A percentile compares a stretch with the other conserved stretches of the same genome.
Conservation (phyloP, 2,329 filamentous ascomycete species). For the Penicillium polonicum region DNA sequence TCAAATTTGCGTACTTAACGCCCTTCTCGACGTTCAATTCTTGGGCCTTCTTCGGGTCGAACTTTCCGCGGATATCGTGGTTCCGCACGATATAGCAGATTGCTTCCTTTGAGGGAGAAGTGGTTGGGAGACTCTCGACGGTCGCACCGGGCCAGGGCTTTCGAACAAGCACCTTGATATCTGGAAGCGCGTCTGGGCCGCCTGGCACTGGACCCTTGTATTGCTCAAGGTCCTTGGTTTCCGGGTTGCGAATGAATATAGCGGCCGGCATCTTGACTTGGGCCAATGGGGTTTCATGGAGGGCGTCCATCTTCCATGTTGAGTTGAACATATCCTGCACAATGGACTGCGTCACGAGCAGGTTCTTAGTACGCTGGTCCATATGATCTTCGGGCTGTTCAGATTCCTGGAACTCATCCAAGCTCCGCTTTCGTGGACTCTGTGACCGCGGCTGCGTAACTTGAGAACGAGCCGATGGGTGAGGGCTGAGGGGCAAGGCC, state of each 20-base stretch:
- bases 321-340: constrained; percentile 79
- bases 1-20: constrained; percentile 59
- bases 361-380: constrained; percentile 39
- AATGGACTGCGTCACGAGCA: constrained; percentile 58
- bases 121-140: constrained; percentile 65
- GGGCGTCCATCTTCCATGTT: constrained; percentile 68
- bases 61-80: constrained; percentile 75
- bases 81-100: constrained; percentile 85
- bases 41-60: constrained; percentile 65
- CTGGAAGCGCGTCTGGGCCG: constrained; percentile 50
- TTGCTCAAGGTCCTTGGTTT: constrained; percentile 62
- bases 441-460: constrained; percentile 26
- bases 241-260: constrained; percentile 64
- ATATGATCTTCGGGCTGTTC: constrained; percentile 7
- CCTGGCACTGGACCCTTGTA: constrained; percentile 69
- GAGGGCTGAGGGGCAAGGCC: constrained; percentile 63
- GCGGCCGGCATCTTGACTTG: constrained; percentile 67
- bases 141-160: constrained; percentile 75
- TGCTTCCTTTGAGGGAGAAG: constrained; percentile 63
- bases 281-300: constrained; percentile 65
- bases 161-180: constrained; percentile 70
- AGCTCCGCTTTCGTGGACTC: constrained; percentile 48
- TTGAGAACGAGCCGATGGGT: constrained; percentile 17
- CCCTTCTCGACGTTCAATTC: constrained; percentile 63
- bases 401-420: constrained; percentile 49